Base-by-base conservation (phyloP, 2,329 filamentous ascomycete genomes). In the Exophiala viscosa region DNA sequence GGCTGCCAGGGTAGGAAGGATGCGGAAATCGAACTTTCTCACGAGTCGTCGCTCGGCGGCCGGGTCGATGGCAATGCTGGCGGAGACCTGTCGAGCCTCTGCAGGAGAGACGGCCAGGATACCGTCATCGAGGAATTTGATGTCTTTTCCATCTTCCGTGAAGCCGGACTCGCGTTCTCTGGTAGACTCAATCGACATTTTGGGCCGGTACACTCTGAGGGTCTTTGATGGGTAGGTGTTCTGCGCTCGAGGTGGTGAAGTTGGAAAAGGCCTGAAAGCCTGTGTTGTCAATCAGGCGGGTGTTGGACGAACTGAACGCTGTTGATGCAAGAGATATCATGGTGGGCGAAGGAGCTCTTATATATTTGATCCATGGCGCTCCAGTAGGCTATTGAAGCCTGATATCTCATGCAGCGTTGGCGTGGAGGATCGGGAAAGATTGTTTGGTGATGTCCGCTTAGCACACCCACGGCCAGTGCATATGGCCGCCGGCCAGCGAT, bases 1-100 rank as follows among this genome's bases (percentile, higher is more conserved):
- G 15, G 82, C 57, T 1, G 80, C 77, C 9, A 84, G 66, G 20
- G 82, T 72, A 1, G 81, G 81, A n/a, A 84, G 66, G 42, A 84
- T 75, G 45, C 71, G 67, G 4, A 77, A 50, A 58, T 79, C 76
- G 58, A 84, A 79, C 57, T 81, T 81, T 64, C 76, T 75, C 47
- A 79, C 76, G 11, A 84, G 67, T 18, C 67, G 67, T 33, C 73
- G 64, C 58, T 79, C 76, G 5, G 74, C 75, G 41, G 70, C 69
- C 34, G 72, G 69, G 56, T 76, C 75, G 31, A 76, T 69, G 34
- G 51, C 42, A 10, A 50, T 46, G 40, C 44, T 53, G 5, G 58
- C 55, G 8, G 59, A 59, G 15, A 49, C 18, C 36, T n/a, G 36
- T 10, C 36, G 36, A 15, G 7, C 9, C 5, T 40, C 14, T 15